Conservation (phyloP, 108 stramenopile species). For the Cylindrotheca closterium region DNA sequence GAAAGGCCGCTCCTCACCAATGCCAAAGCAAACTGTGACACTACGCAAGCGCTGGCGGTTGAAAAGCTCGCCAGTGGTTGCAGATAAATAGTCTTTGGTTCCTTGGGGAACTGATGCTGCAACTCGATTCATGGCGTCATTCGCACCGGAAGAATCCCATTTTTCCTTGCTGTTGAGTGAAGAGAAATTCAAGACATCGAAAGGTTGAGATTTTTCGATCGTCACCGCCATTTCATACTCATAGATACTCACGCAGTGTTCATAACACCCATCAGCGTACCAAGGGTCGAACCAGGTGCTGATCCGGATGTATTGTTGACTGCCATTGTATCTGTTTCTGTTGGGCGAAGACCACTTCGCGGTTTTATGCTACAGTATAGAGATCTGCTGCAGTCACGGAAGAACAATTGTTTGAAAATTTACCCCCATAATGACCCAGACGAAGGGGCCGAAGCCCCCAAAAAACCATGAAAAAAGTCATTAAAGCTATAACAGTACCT, state of each 20-base stretch:
- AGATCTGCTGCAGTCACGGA: background rate
- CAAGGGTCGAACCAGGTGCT: slow-evolving; percentile 23
- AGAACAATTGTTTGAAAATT: background rate
- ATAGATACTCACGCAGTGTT: slow-evolving; percentile 37
- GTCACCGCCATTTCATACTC: background rate
- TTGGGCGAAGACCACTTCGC: background rate
- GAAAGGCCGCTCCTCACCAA: slow-evolving; percentile 85
- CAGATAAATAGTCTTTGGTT: slow-evolving; percentile 65
- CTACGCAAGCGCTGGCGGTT: slow-evolving; percentile 68
- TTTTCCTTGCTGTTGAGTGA: slow-evolving; percentile 64
- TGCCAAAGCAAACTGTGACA: slow-evolving; percentile 75
- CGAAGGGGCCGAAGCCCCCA: too few species aligned
- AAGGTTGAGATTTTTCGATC: background rate
- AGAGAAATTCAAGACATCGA: background rate
- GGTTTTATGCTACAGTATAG: background rate
- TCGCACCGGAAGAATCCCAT: slow-evolving; percentile 77
- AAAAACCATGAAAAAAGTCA: too few species aligned
- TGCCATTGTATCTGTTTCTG: background rate
- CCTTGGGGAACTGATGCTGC: slow-evolving; percentile 71
- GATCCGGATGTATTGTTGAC: background rate
- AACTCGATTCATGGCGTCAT: slow-evolving; percentile 51
- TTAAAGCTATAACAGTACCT: too few species aligned
- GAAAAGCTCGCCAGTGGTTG: slow-evolving; percentile 61
- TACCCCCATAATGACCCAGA: background rate
- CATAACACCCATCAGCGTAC: slow-evolving; percentile 32